A percentile compares a stretch with the other conserved stretches of the same genome.
These are phyloP conservation scores for Leptomonas pyrrhocoris DNA, from an alignment of 208 protist genomes.

Conservation along the genomic window DNA sequence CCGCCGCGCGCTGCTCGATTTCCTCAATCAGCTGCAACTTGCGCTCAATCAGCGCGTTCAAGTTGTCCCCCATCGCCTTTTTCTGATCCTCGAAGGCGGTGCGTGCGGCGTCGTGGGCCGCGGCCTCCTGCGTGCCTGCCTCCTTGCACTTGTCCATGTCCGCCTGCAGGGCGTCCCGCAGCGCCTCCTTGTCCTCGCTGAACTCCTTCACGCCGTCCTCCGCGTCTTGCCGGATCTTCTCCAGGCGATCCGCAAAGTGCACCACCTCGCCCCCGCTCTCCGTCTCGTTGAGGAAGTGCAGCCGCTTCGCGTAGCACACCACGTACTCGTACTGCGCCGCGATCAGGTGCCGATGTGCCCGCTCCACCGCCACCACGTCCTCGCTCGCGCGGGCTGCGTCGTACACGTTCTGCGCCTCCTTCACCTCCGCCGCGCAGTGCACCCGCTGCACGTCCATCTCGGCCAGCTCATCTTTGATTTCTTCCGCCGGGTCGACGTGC, in stretches of 20 bases:
- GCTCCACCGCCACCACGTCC: constrained; percentile 79
- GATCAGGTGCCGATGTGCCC: constrained; percentile 76
- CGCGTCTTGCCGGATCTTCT: constrained; percentile 57
- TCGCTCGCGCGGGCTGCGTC: constrained; percentile 46
- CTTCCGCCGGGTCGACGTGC: constrained; percentile 59
- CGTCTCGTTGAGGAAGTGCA: constrained; percentile 44
- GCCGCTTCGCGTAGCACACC: constrained; percentile 55
- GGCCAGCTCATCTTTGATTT: constrained; percentile 65
- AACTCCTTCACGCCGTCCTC: constrained; percentile 57
- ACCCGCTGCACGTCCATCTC: constrained; percentile 55
- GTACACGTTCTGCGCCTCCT: constrained; percentile 54
- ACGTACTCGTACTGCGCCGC: constrained; percentile 77
- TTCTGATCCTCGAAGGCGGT: constrained; percentile 43
- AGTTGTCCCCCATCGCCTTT: constrained; percentile 31
- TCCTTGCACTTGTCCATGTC: constrained; percentile 59
- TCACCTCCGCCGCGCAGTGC: constrained; percentile 40
- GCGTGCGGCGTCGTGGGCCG: constrained; percentile 40
- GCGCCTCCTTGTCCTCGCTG: constrained; percentile 45
- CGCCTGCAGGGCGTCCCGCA: constrained; percentile 39
- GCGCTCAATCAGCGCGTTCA: constrained; percentile 41
- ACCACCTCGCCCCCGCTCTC: constrained; percentile 47
- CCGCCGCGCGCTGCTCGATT: constrained; percentile 55
- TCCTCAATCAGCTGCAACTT: constrained; percentile 68
- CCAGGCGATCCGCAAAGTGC: constrained; percentile 49
- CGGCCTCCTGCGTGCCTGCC: constrained; percentile 48